Evolutionary conservation across 805 yeast species (phyloP), one percentile per base, ranked within the genome.

Genomic region (Wickerhamiella hasegawae): DNA sequence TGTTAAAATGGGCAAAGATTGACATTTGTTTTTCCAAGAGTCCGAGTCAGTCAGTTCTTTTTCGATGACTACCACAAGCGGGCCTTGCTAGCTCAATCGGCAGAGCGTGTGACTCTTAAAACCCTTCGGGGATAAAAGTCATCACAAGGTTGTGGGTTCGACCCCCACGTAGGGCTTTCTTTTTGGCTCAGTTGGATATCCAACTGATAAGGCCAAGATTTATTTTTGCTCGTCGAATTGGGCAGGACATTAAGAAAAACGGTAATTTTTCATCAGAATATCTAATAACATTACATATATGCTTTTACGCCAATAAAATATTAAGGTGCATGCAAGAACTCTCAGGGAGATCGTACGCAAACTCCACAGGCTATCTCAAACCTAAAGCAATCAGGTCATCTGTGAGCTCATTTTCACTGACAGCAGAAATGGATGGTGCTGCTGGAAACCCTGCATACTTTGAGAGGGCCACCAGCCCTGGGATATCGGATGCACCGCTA

Each of bases 361-460:
- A n/a, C 14, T n/a, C 14, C 28, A 6, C 8, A 16, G 16, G 15
- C 24, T 28, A 38, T 28, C 37, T 39, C 27, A 53, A 41, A 4
- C 81, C 78, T 71, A 82, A 62, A 26, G 73, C 77, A 41, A 54
- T 62, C 36, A 90, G 57, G 54, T 90, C 97, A 17, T 73, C 77
- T 27, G 66, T 62, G 10, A 77, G 63, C 53, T 87, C 96, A n/a
- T 73, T 74, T 15, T 69, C 71, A 16, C 73, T 62, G 28, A 85
- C 76, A 4, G 71, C 58, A 27, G 64, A 63, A 39, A 90, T 58
- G 22, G 66, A 65, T 26, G 87, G 87, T 2, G 94, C 84, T 19
- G 77, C 73, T 2, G 97, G 95, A 49, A 84, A 73, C 3, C 90
- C 83, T 47, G 71, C 71, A 49, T 69, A 73, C 45, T 68, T 64